Evolutionary conservation across 331 rosid species (phyloP), one percentile per base, ranked within the genome.

Genomic region (Malus hybrid): DNA sequence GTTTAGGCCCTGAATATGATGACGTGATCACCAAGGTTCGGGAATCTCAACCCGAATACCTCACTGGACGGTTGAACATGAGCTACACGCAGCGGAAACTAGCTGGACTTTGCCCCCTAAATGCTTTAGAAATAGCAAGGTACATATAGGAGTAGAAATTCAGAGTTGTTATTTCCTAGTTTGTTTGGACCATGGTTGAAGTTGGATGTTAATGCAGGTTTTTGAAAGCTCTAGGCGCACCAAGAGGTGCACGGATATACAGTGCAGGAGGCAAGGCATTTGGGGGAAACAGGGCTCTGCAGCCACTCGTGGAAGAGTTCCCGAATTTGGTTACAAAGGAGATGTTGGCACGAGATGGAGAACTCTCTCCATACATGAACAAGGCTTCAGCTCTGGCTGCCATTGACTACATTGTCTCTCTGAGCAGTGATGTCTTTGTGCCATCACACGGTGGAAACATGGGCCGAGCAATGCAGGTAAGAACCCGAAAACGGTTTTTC

Each of bases 251-350:
- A 0, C 61, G 78, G 36, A 76, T 88, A 70, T 88, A 81, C 75
- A 78, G 18, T 1, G 92, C 92, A 3, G 92, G 92, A 69, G 92
- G 92, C 33, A 79, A 80, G 73, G 86, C 88, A n/a, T 88, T 88
- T 67, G 88, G 92, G 22, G 85, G 85, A 27, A 56, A 54, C 13
- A 36, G 50, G 76, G 90, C 90, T 59, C 31, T 88, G 82, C 76
- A 81, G 64, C 84, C 89, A 62, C 90, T 88, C 12, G 42, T 72
- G 19, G 76, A 78, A n/a, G 88, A 85, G 39, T 88, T 85, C 70
- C 83, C 92, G 8, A 88, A 85, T 33, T 60, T 88, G 8, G 84
- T 80, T 69, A 81, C 85, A 3, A 88, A 88, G 76, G 84, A 85
- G 65, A 83, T 36, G 82, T 75, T 85, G 80, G 88, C 82, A 1